Base-by-base conservation (phyloP, 768 basidiomycete genomes). In the Kwoniella dendrophila region DNA sequence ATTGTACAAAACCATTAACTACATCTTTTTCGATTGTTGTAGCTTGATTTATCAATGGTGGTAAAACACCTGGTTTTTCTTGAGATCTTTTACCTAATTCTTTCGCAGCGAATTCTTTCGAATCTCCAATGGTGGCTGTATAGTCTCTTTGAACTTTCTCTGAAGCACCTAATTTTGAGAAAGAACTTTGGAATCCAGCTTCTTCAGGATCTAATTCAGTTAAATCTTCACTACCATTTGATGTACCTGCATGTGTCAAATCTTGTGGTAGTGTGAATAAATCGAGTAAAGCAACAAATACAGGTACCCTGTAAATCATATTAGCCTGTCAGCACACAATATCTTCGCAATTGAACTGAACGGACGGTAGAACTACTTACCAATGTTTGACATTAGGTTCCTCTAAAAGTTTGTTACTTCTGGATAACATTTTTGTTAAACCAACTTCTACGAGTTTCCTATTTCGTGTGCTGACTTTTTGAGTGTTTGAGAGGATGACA, bases 171-270 rank as follows among this genome's bases (percentile, higher is more conserved):
- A 97, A 84, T 34, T 89, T 85, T 53, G 92, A 92, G 81, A 94
- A 98, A 3, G 92, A 90, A 0, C 92, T 90, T 73, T 98, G 96
- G 79, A 97, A 97, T 0, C 92, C 90, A 5, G 88, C 88, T 74
- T 97, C 94, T 73, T 97, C 95, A 63, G 86, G 87, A 75, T 97
- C 95, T 47, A 96, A 86, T 54, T 85, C 86, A 0, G 89, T 90
- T 34, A 90, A 73, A n/a, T 86, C 81, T 3, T 71, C 79, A 0
- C 64, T 66, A 4, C 61, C 71, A 0, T 60, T 66, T 16, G 45
- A 33, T 20, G 52, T 52, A 44, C 56, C 45, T 30, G 82, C 81
- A 44, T 80, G 79, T 0, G 74, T 71, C 47, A 82, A 83, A 63
- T 88, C 84, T 67, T 90, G 87, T 0, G 89, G 88, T 53, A 92